Conservation (phyloP, 2,329 filamentous ascomycete species). For the Zymoseptoria passerinii region DNA sequence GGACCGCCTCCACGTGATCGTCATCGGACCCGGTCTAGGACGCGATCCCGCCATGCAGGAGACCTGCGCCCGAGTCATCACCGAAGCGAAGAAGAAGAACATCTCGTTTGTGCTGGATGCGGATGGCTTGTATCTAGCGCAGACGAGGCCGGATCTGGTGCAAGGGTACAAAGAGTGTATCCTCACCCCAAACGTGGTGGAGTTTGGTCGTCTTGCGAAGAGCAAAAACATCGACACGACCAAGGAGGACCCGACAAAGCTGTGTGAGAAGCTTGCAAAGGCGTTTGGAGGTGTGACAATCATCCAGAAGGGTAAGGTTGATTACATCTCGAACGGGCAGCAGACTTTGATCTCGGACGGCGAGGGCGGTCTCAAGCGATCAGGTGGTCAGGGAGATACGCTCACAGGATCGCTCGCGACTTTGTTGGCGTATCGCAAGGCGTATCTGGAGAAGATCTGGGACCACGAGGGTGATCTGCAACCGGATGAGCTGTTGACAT, state of each 20-base stretch:
- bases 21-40: slow-evolving; percentile 86
- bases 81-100: slow-evolving; percentile 60
- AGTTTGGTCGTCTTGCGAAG: slow-evolving; percentile 77
- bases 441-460: slow-evolving; percentile 81
- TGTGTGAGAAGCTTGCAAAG: slow-evolving; percentile 61
- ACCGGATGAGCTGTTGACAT: slow-evolving; percentile 52
- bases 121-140: slow-evolving; percentile 73
- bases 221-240: slow-evolving; percentile 57
- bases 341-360: slow-evolving; percentile 69
- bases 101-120: slow-evolving; percentile 87
- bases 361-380: slow-evolving; percentile 76
- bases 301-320: slow-evolving; percentile 76
- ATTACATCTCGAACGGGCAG: slow-evolving; percentile 74
- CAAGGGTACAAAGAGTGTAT: slow-evolving; percentile 76
- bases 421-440: slow-evolving; percentile 77
- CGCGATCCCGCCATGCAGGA: slow-evolving; percentile 85
- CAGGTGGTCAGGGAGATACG: slow-evolving; percentile 91
- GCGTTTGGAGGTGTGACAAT: slow-evolving; percentile 83
- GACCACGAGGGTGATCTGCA: slow-evolving; percentile 49
- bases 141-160: slow-evolving; percentile 66
- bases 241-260: slow-evolving; percentile 43
- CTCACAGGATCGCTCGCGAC: slow-evolving; percentile 84
- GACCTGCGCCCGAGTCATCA: slow-evolving; percentile 70
- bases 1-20: slow-evolving; percentile 78
- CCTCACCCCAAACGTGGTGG: slow-evolving; percentile 88